Base-by-base conservation (phyloP, 768 basidiomycete species). In the Leccinum uliginosum region DNA sequence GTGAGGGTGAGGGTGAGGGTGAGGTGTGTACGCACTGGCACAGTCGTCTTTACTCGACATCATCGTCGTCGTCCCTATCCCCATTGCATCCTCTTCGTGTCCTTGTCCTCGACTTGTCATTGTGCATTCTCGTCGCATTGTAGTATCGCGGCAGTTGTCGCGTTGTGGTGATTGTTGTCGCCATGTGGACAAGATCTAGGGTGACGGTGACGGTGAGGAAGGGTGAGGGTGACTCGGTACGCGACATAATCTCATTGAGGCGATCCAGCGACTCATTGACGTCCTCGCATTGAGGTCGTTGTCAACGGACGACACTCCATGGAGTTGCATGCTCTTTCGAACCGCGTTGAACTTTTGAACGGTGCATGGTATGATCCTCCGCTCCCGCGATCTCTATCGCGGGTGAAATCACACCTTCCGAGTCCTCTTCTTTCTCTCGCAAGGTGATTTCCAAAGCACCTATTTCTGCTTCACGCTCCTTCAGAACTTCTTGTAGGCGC, bases 391-490 rank as follows among this genome's bases (percentile, higher is more conserved):
- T 34, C 53, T 62, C 60, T 10, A 34, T 23, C 17, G 21, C 24
- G 27, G 38, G 26, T 10, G 30, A 53, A 50, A 30, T 23, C 1
- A 50, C 32, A 19, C 12, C 50, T 45, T n/a, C n/a, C n/a, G n/a
- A n/a, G n/a, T 58, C 17, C 14, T 64, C 51, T 34, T 75, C 70
- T 60, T 71, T 76, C 57, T 74, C 74, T 64, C 75, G 74, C 57
- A 85, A 62, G 21, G 75, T 76, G 38, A 70, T 61, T 67, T 95
- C 94, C 12, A 97, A 79, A 27, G 79, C 72, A 48, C 79, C 76
- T 50, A 98, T 98, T 72, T 98, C 96, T n/a, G 84, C 79, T 72
- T 98, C 96, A 49, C 94, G 82, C 61, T 93, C 90, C 68, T 85
- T 89, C 58, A 98, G 78, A 32, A 93, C 92, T 65, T 93, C 88